Evolutionary conservation across 2,329 filamentous ascomycete species (phyloP).

Genomic region (Fusarium tjaetaba): DNA sequence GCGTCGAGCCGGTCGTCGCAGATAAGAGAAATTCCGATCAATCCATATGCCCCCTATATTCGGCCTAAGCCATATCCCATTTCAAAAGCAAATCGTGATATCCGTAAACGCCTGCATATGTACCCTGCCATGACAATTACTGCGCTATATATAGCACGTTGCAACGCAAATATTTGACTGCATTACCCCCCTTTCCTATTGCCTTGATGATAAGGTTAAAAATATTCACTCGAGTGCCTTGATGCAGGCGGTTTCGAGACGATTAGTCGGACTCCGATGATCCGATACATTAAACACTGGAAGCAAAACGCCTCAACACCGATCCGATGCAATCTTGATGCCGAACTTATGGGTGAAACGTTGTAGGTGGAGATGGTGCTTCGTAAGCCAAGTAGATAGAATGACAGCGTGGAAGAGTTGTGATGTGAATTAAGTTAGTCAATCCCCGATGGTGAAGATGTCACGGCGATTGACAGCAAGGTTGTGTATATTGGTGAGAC

Average conservation of each 20-base stretch:
- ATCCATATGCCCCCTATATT: slow-evolving; percentile 11
- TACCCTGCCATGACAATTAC: slow-evolving; percentile 22
- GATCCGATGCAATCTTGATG: slow-evolving; percentile 48
- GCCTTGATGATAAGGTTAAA: slow-evolving; percentile 18
- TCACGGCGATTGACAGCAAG: background rate
- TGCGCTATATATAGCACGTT: slow-evolving; percentile 15
- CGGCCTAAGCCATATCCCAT: slow-evolving; percentile 13
- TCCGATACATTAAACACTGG: slow-evolving; percentile 33
- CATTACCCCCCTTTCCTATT: slow-evolving; percentile 24
- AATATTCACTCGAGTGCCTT: slow-evolving; percentile 18
- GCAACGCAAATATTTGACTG: slow-evolving; percentile 16
- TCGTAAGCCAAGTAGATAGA: slow-evolving; percentile 36
- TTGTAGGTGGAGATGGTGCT: slow-evolving; percentile 38
- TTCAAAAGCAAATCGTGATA: slow-evolving; percentile 32
- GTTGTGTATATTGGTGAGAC: background rate
- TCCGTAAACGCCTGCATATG: slow-evolving; percentile 32
- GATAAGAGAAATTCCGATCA: slow-evolving; percentile 7
- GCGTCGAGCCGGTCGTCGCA: slow-evolving; percentile 26
- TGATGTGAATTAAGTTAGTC: slow-evolving; percentile 8
- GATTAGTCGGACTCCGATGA: slow-evolving; percentile 35
- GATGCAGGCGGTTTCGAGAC: slow-evolving; percentile 9
- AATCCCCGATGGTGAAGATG: background rate
- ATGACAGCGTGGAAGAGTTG: slow-evolving; percentile 19
- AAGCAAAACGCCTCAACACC: slow-evolving; percentile 47
- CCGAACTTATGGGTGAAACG: slow-evolving; percentile 36